A percentile compares a stretch with the other conserved stretches of the same genome.
phyloP scores from a whole-genome alignment of 768 basidiomycete species.

The Filobasidium wieringae region DNA sequence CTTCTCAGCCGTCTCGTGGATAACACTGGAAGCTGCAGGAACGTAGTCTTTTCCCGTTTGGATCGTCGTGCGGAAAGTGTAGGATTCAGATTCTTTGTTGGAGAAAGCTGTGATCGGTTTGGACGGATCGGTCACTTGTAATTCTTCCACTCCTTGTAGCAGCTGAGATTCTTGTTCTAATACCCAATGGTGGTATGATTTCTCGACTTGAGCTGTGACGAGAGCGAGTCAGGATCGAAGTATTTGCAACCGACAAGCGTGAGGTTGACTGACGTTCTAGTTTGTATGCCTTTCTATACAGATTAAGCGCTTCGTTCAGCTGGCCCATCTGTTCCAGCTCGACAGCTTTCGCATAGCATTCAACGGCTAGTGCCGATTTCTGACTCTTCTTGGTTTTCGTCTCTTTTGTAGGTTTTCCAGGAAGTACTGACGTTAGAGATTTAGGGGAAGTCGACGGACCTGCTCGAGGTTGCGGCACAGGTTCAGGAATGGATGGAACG shows the following conservation, averaged over 20 bases:
- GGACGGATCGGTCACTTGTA: slow-evolving; percentile 6
- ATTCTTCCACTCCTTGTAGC: background rate
- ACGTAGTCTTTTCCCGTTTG: slow-evolving; percentile 32
- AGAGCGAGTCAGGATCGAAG: background rate
- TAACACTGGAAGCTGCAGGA: background rate
- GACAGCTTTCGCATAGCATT: slow-evolving; percentile 58
- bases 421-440: background rate
- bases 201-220: slow-evolving; percentile 52
- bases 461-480: background rate
- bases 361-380: slow-evolving; percentile 23
- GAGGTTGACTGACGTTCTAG: slow-evolving; percentile 43
- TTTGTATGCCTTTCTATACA: slow-evolving; percentile 73
- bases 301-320: slow-evolving; percentile 58
- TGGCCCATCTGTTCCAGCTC: slow-evolving; percentile 60
- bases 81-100: slow-evolving; percentile 4
- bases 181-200: slow-evolving; percentile 43
- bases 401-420: slow-evolving; percentile 1
- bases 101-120: background rate
- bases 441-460: background rate
- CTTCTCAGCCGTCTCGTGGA: background rate
- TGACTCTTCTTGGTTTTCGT: background rate
- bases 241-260: background rate
- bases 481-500: background rate
- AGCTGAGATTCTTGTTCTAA: background rate
- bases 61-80: slow-evolving; percentile 28